These are phyloP conservation scores for Ascochyta koolunga DNA, from an alignment of 2,329 filamentous ascomycete genomes.

Conservation along the genomic window DNA sequence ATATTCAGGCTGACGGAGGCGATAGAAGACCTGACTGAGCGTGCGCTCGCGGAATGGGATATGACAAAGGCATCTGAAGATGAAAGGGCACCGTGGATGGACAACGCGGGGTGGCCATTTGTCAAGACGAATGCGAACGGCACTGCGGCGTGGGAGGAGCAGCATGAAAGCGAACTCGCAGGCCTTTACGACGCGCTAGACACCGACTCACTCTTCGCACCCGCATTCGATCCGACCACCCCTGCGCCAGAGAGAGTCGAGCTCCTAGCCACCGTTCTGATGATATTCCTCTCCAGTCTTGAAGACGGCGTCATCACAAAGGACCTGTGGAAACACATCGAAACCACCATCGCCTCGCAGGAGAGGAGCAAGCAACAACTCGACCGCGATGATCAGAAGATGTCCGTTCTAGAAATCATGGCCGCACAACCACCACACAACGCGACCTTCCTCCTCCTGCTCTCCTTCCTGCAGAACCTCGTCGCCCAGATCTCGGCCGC, in stretches of 20 bases:
- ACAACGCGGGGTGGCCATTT: conserved; percentile 66
- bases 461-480: conserved; percentile 72
- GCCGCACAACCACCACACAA: conserved; percentile 74
- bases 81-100: conserved; percentile 59
- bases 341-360: conserved; percentile 30
- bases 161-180: conserved; percentile 52
- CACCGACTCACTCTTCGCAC: conserved; percentile 65
- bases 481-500: conserved; percentile 58
- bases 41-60: conserved; percentile 66
- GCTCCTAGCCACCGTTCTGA: conserved; percentile 70
- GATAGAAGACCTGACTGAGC: conserved; percentile 66
- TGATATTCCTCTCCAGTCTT: conserved; percentile 76
- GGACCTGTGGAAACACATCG: conserved; percentile 65
- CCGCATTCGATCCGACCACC: conserved; percentile 64
- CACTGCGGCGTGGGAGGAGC: conserved; percentile 52
- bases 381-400: conserved; percentile 61
- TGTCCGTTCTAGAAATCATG: conserved; percentile 74
- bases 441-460: conserved; percentile 87
- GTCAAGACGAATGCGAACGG: conserved; percentile 35
- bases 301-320: conserved; percentile 79
- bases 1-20: conserved; percentile 87
- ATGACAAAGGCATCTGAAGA: conserved; percentile 56
- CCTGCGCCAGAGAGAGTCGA: conserved; percentile 74
- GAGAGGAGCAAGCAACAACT: conserved; percentile 53
- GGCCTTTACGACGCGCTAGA: conserved; percentile 72